A percentile compares a stretch with the other conserved stretches of the same genome.
Conservation (phyloP, 495 filamentous ascomycete species). For the Aspergillus leporis region DNA sequence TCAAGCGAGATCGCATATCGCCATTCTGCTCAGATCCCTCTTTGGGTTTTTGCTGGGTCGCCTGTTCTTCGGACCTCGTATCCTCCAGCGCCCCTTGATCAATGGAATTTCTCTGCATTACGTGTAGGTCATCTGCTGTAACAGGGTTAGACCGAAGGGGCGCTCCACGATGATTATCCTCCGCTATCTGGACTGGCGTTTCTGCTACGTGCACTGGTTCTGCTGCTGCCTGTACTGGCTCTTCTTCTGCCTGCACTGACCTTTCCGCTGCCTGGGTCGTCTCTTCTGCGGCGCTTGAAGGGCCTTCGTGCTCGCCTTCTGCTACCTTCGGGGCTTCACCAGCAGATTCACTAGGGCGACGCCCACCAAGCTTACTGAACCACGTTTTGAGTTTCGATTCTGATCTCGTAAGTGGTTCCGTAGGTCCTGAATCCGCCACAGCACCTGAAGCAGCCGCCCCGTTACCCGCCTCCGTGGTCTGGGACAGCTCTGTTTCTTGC, state of each 20-base stretch:
- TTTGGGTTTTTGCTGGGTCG: constrained; percentile 11
- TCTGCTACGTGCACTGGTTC: constrained; percentile 6
- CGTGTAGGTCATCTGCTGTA: constrained; percentile 23
- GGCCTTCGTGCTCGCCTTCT: neutral
- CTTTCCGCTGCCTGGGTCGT: constrained; percentile 3
- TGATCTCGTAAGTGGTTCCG: constrained; percentile 26
- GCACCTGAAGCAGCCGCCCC: constrained; percentile 15
- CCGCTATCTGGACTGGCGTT: constrained; percentile 12
- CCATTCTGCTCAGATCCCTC: neutral
- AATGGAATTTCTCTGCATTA: constrained; percentile 18
- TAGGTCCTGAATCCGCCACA: constrained; percentile 21
- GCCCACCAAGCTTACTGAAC: constrained; percentile 56
- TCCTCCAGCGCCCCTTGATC: constrained; percentile 17
- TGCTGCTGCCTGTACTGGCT: neutral
- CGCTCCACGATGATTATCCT: constrained; percentile 23
- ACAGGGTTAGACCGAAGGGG: constrained; percentile 39
- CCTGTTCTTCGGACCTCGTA: constrained; percentile 15
- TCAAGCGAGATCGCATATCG: constrained; percentile 20
- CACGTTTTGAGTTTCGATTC: constrained; percentile 58
- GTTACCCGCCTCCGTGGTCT: neutral
- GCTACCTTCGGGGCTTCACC: constrained; percentile 6
- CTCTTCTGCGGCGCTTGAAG: constrained; percentile 2
- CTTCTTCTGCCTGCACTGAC: neutral
- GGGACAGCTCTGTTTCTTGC: constrained; percentile 7
- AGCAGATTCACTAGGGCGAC: constrained; percentile 34